Evolutionary conservation across 306 rosid genomes (phyloP).

Genomic region (Citrullus amarus): DNA sequence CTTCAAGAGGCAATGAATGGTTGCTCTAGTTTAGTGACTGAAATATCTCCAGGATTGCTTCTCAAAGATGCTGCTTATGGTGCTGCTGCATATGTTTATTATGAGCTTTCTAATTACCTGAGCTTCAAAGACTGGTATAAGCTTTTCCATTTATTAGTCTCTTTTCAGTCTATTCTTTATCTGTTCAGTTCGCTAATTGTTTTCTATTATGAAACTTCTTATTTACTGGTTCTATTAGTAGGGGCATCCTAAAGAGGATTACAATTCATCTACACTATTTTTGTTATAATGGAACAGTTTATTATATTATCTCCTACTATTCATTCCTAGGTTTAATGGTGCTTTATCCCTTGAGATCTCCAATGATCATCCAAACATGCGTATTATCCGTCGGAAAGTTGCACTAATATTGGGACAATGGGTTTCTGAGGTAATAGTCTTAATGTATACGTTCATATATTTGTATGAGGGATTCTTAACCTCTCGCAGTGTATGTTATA

Average conservation of each 20-base stretch:
- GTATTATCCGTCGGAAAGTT: conserved; percentile 80
- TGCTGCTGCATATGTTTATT: conserved; percentile 95
- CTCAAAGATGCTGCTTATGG: conserved; percentile 98
- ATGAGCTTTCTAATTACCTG: conserved; percentile 88
- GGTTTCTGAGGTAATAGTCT: conserved; percentile 80
- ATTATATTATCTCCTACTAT: conserved; percentile 7
- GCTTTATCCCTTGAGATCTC: conserved; percentile 84
- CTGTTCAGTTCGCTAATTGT: neutral
- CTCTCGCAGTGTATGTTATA: neutral
- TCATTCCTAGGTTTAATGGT: conserved; percentile 73
- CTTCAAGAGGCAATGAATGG: conserved; percentile 84
- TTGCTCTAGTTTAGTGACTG: conserved; percentile 68
- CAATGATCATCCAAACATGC: conserved; percentile 78
- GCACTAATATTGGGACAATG: conserved; percentile 91
- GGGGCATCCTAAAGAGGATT: neutral
- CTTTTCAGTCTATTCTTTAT: neutral
- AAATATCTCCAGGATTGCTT: conserved; percentile 77
- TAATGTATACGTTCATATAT: neutral
- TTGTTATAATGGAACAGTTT: neutral
- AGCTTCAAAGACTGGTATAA: conserved; percentile 84
- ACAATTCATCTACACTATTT: neutral
- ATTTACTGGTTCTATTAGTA: neutral
- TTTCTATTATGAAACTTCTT: neutral
- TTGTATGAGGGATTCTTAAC: neutral
- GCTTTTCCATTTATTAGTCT: neutral